These are phyloP conservation scores for Cytidiella melzeri DNA, from an alignment of 768 basidiomycete genomes.

Conservation along the genomic window DNA sequence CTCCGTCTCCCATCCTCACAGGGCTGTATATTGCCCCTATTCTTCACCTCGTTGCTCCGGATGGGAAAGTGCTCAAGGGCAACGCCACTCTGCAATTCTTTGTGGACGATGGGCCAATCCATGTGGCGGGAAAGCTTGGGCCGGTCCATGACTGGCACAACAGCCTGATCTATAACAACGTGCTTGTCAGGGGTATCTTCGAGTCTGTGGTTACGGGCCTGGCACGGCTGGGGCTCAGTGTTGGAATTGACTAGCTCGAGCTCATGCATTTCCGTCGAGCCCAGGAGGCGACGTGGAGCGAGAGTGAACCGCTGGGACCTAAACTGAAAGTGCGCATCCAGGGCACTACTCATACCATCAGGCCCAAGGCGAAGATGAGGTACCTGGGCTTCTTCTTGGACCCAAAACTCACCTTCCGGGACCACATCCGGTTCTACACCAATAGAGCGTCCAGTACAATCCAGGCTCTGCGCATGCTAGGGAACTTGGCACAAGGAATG, in stretches of 20 bases:
- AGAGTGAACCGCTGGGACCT: neutral
- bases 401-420: conserved; percentile 9
- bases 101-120: conserved; percentile 13
- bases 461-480: conserved; percentile 12
- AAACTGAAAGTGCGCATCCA: conserved; percentile 4
- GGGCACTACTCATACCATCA: conserved; percentile 2
- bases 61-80: neutral
- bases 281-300: neutral
- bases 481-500: conserved; percentile 16
- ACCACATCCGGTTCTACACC: no score
- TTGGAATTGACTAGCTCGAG: no score
- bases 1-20: no score
- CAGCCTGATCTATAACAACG: neutral
- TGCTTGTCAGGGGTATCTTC: neutral
- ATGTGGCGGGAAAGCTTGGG: no score
- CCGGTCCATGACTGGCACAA: neutral
- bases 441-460: conserved; percentile 12
- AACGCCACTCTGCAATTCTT: conserved; percentile 7
- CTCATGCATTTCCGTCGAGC: conserved; percentile 13
- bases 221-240: conserved; percentile 8
- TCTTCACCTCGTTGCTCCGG: neutral
- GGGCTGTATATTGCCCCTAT: no score
- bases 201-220: neutral
- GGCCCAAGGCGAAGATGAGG: no score
- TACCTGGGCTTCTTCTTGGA: no score